phyloP scores from a whole-genome alignment of 257 asterid genomes.

The Scutellaria baicalensis region DNA sequence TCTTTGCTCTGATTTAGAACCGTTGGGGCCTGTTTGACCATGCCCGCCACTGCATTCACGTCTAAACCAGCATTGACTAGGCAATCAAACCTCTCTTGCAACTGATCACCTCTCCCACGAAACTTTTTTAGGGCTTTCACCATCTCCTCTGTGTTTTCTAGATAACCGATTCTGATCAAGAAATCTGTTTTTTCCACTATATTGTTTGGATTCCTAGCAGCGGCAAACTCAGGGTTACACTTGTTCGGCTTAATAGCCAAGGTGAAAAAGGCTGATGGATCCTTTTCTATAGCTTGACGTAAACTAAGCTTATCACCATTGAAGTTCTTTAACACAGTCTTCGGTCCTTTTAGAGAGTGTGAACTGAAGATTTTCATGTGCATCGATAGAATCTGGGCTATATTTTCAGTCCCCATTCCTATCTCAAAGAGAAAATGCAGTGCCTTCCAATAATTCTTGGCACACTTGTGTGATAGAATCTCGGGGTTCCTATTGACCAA shows the following conservation, averaged over 20 bases:
- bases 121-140: constrained; percentile 65
- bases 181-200: constrained; percentile 49
- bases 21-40: constrained; percentile 72
- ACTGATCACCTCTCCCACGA: constrained; percentile 90
- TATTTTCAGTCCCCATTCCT: constrained; percentile 45
- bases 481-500: constrained; percentile 44
- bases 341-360: constrained; percentile 57
- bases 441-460: constrained; percentile 62
- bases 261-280: constrained; percentile 44
- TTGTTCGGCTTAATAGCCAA: constrained; percentile 53
- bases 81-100: constrained; percentile 89
- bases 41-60: constrained; percentile 44
- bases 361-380: constrained; percentile 44
- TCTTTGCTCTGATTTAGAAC: constrained; percentile 65
- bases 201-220: constrained; percentile 49
- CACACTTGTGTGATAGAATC: constrained; percentile 46
- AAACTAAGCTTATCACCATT: constrained; percentile 41
- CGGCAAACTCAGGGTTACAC: constrained; percentile 16
- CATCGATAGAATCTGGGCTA: constrained; percentile 38
- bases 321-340: constrained; percentile 52
- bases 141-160: constrained; percentile 84
- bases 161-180: constrained; percentile 59
- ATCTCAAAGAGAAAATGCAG: constrained; percentile 54
- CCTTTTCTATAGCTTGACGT: constrained; percentile 39
- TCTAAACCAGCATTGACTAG: constrained; percentile 74